Evolutionary conservation across 305 asterid species (phyloP).

Genomic region (Fraxinus latifolia): DNA sequence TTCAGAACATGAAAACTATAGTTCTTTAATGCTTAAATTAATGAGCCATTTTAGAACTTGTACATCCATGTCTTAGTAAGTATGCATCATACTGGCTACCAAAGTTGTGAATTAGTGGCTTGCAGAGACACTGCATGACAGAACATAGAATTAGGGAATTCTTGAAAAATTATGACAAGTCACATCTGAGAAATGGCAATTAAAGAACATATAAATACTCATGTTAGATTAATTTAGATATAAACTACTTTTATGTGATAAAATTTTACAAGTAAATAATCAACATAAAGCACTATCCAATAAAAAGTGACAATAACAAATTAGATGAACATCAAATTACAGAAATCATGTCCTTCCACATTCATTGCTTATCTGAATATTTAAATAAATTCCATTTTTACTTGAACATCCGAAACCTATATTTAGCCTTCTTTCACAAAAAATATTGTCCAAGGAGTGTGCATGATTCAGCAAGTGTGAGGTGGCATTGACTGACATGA

Average conservation of each 20-base stretch:
- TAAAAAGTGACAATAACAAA: background rate
- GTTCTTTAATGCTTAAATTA: background rate
- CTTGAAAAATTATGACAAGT: background rate
- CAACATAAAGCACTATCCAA: background rate
- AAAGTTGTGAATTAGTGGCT: background rate
- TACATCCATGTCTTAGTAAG: background rate
- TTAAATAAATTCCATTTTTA: background rate
- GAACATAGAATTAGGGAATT: background rate
- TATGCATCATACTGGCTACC: background rate
- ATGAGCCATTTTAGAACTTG: background rate
- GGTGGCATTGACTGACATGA: background rate
- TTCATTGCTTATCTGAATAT: background rate
- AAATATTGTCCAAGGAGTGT: background rate
- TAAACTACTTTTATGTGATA: background rate
- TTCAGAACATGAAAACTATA: background rate
- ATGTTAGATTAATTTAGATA: background rate
- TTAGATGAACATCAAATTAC: background rate
- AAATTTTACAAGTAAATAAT: background rate
- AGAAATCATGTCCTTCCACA: background rate
- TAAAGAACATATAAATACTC: background rate
- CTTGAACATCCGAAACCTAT: background rate
- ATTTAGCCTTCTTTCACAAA: background rate
- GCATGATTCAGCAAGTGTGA: background rate
- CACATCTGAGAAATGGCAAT: background rate
- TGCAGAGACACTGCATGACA: background rate